Conservation (phyloP, 768 basidiomycete species). For the Trametopsis cervina region DNA sequence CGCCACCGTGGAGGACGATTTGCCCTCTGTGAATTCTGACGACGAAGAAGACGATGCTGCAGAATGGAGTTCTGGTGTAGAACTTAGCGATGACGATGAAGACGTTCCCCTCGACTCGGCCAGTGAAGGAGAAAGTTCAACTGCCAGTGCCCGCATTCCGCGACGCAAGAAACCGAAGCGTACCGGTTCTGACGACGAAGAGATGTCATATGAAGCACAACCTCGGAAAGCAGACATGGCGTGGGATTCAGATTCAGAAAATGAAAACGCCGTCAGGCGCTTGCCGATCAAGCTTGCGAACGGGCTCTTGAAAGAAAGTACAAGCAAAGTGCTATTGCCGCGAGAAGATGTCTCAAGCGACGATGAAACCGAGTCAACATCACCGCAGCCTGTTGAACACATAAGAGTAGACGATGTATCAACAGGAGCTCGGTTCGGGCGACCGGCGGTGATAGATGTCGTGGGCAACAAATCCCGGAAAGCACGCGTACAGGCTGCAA, state of each 20-base stretch:
- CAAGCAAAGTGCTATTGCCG: conserved; percentile 26
- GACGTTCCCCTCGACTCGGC: conserved; percentile 28
- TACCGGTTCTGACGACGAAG: conserved; percentile 42
- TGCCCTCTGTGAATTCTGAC: conserved; percentile 66
- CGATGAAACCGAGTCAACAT: conserved; percentile 25
- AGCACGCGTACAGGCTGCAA: conserved; percentile 66
- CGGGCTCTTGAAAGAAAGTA: conserved; percentile 65
- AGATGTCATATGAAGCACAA: conserved; percentile 67
- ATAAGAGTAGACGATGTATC: conserved; percentile 58
- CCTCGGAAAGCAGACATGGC: conserved; percentile 46
- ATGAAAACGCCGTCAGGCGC: conserved; percentile 46
- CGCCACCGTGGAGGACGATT: conserved; percentile 41
- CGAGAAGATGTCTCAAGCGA: conserved; percentile 28
- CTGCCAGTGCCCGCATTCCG: conserved; percentile 9
- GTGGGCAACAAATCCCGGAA: conserved; percentile 60
- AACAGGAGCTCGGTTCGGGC: conserved; percentile 85
- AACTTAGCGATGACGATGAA: conserved; percentile 25
- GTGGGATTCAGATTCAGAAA: conserved; percentile 40
- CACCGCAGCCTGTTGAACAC: conserved; percentile 13
- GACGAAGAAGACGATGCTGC: conserved; percentile 53
- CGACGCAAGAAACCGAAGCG: conserved; percentile 14
- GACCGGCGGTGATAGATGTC: conserved; percentile 69
- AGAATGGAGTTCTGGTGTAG: conserved; percentile 41
- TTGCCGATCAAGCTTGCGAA: conserved; percentile 85
- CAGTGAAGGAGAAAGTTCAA: conserved; percentile 21